Base-by-base conservation (phyloP, 768 basidiomycete species). In the Pleurotus tuber-regium region DNA sequence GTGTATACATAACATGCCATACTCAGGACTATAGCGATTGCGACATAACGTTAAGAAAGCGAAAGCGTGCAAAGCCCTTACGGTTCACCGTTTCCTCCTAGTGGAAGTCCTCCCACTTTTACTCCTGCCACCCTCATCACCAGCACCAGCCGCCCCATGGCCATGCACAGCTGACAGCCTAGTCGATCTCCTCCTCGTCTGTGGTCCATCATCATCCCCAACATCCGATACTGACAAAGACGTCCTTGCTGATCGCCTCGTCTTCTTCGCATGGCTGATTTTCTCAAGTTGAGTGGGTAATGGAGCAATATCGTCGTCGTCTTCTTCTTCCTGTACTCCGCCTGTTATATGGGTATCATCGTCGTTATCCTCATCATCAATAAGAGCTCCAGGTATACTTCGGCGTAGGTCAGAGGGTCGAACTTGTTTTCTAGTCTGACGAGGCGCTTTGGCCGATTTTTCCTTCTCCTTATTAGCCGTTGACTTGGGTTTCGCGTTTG, bases 161-260 rank as follows among this genome's bases (percentile, higher is more conserved):
- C n/a, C n/a, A n/a, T 48, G 46, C 2, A n/a, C 46, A 10, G 61
- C 62, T 23, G 70, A 65, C 51, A 79, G 52, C 51, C 77, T 69
- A 18, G 76, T 72, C 23, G 77, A 79, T 52, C 77, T 61, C 50
- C 77, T 63, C 53, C 75, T 65, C 4, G 72, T 73, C 56, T 67
- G 66, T 8, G 66, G 56, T 6, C 66, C 70, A 28, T 47, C 62
- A 18, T 70, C 70, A 33, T 69, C 70, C 19, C 62, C 64, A 10
- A 60, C 39, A 44, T 72, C 71, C 16, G 65, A 64, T 2, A 69
- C 65, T 16, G 61, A 54, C 29, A 67, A 64, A 3, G 71, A 66
- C 21, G 70, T 60, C 3, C 57, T 55, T n/a, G n/a, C n/a, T 31
- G 64, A 67, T 19, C 62, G 59, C 8, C 54, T 35, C 10, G 64